Base-by-base conservation (phyloP, 2,329 filamentous ascomycete species). In the Xylariaceae sp. region DNA sequence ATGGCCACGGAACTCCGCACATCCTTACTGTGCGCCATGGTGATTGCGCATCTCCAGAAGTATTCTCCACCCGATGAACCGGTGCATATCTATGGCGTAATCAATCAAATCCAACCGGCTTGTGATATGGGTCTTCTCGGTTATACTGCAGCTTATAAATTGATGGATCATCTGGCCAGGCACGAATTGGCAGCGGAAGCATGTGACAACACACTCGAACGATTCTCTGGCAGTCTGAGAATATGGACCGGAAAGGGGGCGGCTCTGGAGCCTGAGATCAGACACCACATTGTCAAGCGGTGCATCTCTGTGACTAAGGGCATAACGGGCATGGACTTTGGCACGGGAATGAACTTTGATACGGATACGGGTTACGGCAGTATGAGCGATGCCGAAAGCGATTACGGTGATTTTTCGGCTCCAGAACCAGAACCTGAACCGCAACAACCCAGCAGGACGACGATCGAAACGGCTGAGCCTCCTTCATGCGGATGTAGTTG, bases 331-430 rank as follows among this genome's bases (percentile, higher is more conserved):
- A 85, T 87, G 79, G 80, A 84, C 59, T 72, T 75, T 10, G 84
- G 87, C 65, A 79, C 85, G 6, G 83, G 84, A 7, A 85, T 87
- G 79, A 80, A 84, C 59, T 72, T 75, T 10, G 84, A 87, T 65
- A 79, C 70, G 3, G 71, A 73, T 44, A 76, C 80, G 1, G 84
- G 84, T 6, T 86, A 86, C 69, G 82, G 77, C 52, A 85, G 78
- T 63, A 67, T 67, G 65, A 66, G 64, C 55, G 64, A 66, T 10
- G 51, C 53, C 9, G 65, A 66, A 8, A 59, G 53, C 18, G 63
- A 65, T 44, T 49, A 58, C 30, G 60, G 51, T 13, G 57, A 55
- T 6, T 18, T 59, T 39, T 37, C 39, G n/a, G 57, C 9, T 13
- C 11, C 37, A 8, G 37, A 41, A 9, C 11, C 37, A 41, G 37